A percentile compares a stretch with the other conserved stretches of the same genome.
phyloP scores from a whole-genome alignment of 495 filamentous ascomycete genomes.

The Penicillium egyptiacum region DNA sequence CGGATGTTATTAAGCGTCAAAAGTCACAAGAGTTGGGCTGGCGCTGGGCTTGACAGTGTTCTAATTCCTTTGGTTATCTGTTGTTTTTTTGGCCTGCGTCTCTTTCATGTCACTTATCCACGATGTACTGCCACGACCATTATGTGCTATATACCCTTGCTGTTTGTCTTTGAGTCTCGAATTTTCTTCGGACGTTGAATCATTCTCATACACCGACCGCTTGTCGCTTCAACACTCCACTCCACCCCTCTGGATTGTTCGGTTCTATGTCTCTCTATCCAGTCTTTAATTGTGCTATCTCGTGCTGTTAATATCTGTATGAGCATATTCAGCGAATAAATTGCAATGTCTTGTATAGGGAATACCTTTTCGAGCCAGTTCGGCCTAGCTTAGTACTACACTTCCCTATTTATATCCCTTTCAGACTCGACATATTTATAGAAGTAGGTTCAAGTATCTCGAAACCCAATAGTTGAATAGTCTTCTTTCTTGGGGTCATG shows the following conservation, averaged over 20 bases:
- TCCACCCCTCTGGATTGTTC: not conserved
- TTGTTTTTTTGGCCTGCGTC: not conserved
- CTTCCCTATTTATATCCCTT: too few relatives aligned
- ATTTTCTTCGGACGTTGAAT: not conserved
- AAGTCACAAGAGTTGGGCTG: conserved; percentile 36
- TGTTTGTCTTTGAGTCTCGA: not conserved
- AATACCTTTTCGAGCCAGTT: not conserved
- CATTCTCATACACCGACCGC: not conserved
- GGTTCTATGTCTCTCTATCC: not conserved
- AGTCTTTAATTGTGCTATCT: not conserved
- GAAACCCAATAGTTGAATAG: not conserved
- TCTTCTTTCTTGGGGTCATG: not conserved
- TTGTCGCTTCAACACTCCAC: not conserved
- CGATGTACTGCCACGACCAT: not conserved
- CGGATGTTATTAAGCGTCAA: conserved; percentile 33
- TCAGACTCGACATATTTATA: not conserved
- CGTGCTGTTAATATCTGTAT: not conserved
- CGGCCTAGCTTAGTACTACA: not conserved
- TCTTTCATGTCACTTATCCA: not conserved
- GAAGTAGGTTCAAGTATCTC: not conserved
- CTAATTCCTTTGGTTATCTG: not conserved
- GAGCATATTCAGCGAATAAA: not conserved
- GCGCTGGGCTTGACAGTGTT: conserved; percentile 35
- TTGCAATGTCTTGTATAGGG: not conserved
- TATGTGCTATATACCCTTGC: conserved; percentile 11